Conservation (phyloP, 768 basidiomycete genomes). For the Xerocomus potaroensis region DNA sequence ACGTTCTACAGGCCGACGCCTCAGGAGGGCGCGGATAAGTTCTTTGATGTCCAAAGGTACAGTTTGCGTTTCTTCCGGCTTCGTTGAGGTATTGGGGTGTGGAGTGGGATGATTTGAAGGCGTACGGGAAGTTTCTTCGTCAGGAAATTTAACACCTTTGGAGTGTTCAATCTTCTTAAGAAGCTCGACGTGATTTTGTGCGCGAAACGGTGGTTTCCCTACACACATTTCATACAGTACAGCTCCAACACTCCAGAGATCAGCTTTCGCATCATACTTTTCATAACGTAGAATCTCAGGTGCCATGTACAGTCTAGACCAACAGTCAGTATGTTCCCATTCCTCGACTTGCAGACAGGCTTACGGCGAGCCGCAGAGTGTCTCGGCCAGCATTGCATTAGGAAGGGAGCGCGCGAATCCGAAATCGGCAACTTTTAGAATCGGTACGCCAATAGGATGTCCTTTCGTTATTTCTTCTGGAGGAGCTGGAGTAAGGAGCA, state of each 20-base stretch:
- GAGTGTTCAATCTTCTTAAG: conserved; percentile 88
- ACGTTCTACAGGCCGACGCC: conserved; percentile 77
- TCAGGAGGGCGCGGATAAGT: conserved; percentile 80
- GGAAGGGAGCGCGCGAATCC: conserved; percentile 94
- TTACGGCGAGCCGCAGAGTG: conserved; percentile 94
- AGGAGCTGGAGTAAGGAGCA: conserved; percentile 81
- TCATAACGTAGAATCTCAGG: conserved; percentile 96
- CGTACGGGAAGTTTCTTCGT: conserved; percentile 63
- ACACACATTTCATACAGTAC: conserved; percentile 95
- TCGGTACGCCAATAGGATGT: conserved; percentile 88
- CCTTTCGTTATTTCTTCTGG: conserved; percentile 78
- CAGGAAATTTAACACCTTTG: conserved; percentile 92
- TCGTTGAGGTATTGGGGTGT: conserved; percentile 16
- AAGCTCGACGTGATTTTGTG: conserved; percentile 93
- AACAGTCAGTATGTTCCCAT: neutral
- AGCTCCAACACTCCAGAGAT: conserved; percentile 97
- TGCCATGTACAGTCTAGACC: conserved; percentile 88
- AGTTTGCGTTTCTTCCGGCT: conserved; percentile 45
- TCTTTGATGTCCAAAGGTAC: conserved; percentile 84
- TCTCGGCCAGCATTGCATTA: conserved; percentile 93
- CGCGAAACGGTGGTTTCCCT: conserved; percentile 91
- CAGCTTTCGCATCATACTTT: conserved; percentile 97
- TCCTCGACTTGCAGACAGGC: conserved; percentile 28
- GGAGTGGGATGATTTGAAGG: conserved; percentile 32
- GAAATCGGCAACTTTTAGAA: conserved; percentile 97